Evolutionary conservation across 164 flowering plant genomes (phyloP).

Genomic region (Vitis riparia): DNA sequence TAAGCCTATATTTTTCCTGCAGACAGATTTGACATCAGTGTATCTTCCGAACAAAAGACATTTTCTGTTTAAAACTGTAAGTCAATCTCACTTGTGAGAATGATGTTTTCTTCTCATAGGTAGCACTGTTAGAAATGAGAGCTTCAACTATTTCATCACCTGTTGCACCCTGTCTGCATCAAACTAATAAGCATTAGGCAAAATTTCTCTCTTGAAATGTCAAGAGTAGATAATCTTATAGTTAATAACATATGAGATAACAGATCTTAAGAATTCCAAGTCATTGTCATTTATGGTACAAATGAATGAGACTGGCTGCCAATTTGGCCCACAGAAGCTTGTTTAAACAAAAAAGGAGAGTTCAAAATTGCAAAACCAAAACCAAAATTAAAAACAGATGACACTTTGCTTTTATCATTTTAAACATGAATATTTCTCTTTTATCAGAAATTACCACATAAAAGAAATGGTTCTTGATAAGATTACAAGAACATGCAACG

Average conservation of each 20-base stretch:
- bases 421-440: too few species aligned
- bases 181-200: constrained; percentile 11
- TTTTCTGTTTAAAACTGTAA: background rate
- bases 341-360: too few species aligned
- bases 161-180: constrained; percentile 76
- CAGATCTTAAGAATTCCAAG: too few species aligned
- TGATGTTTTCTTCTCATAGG: constrained; percentile 82
- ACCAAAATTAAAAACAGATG: too few species aligned
- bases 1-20: constrained; percentile 89
- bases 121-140: constrained; percentile 86
- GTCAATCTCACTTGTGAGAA: constrained; percentile 77
- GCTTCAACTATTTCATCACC: constrained; percentile 93
- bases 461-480: too few species aligned
- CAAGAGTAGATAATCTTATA: background rate
- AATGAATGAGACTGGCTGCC: too few species aligned
- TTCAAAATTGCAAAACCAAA: too few species aligned
- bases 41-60: background rate
- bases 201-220: background rate
- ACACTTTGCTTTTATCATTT: too few species aligned
- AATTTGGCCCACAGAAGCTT: too few species aligned
- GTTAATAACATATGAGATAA: background rate
- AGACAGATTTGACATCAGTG: constrained; percentile 24
- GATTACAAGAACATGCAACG: too few species aligned
- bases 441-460: too few species aligned
- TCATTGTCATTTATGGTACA: too few species aligned